Percentiles rank a stretch among this genome's conserved stretches.
Conservation (phyloP, 1,139 yeast species). For the Sugiyamaella japonica region DNA sequence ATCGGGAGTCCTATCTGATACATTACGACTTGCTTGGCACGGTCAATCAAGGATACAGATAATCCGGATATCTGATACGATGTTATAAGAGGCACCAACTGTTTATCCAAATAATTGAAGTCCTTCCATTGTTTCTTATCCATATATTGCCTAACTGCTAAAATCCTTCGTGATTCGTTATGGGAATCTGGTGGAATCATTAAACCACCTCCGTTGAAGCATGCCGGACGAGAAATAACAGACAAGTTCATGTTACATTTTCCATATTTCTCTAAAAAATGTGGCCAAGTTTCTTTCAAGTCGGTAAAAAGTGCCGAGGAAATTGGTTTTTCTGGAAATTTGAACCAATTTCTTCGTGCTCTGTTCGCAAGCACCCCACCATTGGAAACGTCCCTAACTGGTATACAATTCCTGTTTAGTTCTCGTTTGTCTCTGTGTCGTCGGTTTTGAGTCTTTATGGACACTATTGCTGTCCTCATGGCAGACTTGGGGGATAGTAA, state of each 20-base stretch:
- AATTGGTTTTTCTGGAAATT: constrained; percentile 27
- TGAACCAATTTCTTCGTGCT: constrained; percentile 6
- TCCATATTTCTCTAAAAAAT: constrained; percentile 62
- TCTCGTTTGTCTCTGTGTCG: constrained; percentile 11
- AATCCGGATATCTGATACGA: constrained; percentile 50
- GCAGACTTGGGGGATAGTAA: constrained; percentile 17
- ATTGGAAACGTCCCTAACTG: not conserved
- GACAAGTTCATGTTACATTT: constrained; percentile 61
- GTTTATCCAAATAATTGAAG: constrained; percentile 43
- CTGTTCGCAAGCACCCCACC: not conserved
- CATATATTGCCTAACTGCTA: constrained; percentile 46
- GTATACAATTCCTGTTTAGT: constrained; percentile 6
- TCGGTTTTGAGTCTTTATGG: constrained; percentile 14
- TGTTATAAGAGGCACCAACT: constrained; percentile 39
- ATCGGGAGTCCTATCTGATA: constrained; percentile 46
- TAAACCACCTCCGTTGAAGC: constrained; percentile 50
- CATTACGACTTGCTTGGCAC: constrained; percentile 51
- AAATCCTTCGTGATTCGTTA: constrained; percentile 32
- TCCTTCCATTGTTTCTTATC: constrained; percentile 55
- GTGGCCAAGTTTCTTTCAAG: constrained; percentile 49
- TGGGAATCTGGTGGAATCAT: constrained; percentile 55
- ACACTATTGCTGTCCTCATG: constrained; percentile 13
- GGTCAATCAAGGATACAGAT: constrained; percentile 57
- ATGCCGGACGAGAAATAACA: constrained; percentile 55
- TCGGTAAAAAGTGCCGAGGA: constrained; percentile 23